Base-by-base conservation (phyloP, 129 eudicot species). In the Oenanthe sinensis region DNA sequence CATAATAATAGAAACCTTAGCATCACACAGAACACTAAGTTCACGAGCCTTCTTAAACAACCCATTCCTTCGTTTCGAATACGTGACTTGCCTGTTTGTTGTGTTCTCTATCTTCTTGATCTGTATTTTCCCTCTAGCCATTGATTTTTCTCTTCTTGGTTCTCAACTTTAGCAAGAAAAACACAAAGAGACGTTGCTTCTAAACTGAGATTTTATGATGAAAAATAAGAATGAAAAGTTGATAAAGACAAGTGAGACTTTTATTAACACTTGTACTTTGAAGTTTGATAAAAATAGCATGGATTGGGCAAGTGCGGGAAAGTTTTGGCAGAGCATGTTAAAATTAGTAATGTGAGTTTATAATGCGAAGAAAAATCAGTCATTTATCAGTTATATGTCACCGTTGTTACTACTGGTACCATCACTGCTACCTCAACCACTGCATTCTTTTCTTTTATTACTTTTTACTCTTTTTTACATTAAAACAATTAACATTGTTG, bases 21-120 rank as follows among this genome's bases (percentile, higher is more conserved):
- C 96, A 80, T 94, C 98, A 87, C 98, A 94, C 48, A 94, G 91
- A 89, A 94, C 97, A 81, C 90, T 86, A 33, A 94, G 91, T 71
- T 94, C 98, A 62, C 86, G 87, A 80, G 98, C 98, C 78, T 94
- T 94, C 79, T 94, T 94, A 63, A 94, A 84, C 83, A 94, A 85
- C 73, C 98, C 98, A 81, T 84, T 88, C 71, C 90, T 91, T 75
- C 97, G 82, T 79, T 94, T 94, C 12, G 98, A 89, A 85, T 88
- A 91, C 14, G 98, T 94, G 10, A 94, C 98, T 80, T 93, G 98
- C 82, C 98, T 91, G 90, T 93, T 93, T 81, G 9, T 46, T 68
- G 75, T 0, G 75, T 70, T 55, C 33, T 39, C 15, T 24, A 13
- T 74, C 62, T 33, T 72, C 40, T 42, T 77, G 55, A 60, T 82